A percentile compares a stretch with the other conserved stretches of the same genome.
Conservation (phyloP, 768 basidiomycete species). For the Lactifluus rugatus region DNA sequence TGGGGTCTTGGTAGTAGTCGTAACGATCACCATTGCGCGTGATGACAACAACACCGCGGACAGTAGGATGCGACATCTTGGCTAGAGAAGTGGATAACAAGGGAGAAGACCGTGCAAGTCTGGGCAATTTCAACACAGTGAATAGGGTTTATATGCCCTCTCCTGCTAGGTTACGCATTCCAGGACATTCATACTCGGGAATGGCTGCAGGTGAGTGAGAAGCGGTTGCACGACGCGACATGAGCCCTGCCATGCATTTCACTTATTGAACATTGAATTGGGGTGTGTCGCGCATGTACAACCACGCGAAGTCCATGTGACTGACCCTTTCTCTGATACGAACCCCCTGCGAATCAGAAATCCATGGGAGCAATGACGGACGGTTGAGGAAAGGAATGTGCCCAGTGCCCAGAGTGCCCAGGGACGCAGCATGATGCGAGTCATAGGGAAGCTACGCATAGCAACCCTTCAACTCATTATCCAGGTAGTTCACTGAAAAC, state of each 20-base stretch:
- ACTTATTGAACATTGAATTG: constrained; percentile 12
- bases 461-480: constrained; percentile 1
- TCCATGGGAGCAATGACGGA: neutral
- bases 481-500: neutral
- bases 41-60: constrained; percentile 69
- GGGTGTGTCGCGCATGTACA: constrained; percentile 14
- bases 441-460: constrained; percentile 10
- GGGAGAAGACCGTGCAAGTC: constrained; percentile 18
- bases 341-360: neutral
- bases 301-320: constrained; percentile 18
- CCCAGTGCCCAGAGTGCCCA: neutral
- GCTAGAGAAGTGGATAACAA: constrained; percentile 4
- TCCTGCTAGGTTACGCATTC: constrained; percentile 4
- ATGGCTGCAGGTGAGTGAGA: constrained; percentile 9
- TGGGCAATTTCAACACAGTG: constrained; percentile 4
- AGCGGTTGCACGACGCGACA: constrained; percentile 3
- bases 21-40: constrained; percentile 71
- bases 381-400: constrained; percentile 1
- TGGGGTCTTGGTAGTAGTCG: constrained; percentile 62
- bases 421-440: neutral
- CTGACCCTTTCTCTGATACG: neutral
- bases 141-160: constrained; percentile 8
- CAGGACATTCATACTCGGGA: neutral
- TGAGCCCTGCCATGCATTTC: constrained; percentile 10
- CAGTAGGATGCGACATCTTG: constrained; percentile 36